A percentile compares a stretch with the other conserved stretches of the same genome.
Evolutionary conservation across 2,329 filamentous ascomycete genomes (phyloP).

Genomic region (Diaporthe sp.): DNA sequence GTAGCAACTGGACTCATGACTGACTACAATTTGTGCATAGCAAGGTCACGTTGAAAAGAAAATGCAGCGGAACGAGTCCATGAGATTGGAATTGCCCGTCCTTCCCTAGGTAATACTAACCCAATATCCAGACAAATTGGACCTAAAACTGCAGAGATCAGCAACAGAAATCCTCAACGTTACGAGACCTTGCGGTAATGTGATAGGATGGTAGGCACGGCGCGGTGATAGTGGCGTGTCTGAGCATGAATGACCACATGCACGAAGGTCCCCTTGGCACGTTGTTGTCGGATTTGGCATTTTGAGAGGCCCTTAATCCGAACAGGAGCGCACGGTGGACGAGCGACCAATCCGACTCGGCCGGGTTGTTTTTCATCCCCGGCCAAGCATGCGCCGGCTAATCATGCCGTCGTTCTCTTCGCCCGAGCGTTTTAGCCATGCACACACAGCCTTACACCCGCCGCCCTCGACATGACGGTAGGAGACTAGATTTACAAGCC

Average conservation of each 20-base stretch:
- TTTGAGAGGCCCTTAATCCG: neutral
- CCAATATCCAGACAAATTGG: neutral
- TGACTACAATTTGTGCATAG: neutral
- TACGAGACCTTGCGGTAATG: neutral
- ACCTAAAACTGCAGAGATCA: neutral
- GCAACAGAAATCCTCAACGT: neutral
- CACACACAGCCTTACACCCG: no score
- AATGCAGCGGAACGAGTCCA: neutral
- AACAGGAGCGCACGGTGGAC: neutral
- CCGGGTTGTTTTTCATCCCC: neutral
- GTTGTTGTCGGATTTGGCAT: neutral
- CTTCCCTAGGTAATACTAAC: fast-evolving
- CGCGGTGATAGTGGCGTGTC: neutral
- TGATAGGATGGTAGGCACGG: neutral
- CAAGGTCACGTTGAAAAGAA: neutral
- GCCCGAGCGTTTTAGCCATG: neutral
- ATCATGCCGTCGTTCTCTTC: neutral
- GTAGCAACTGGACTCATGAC: neutral
- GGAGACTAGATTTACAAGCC: neutral
- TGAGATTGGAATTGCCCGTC: neutral
- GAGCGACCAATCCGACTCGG: neutral
- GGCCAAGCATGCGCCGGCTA: neutral
- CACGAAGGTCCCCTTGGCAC: neutral
- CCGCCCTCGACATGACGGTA: neutral
- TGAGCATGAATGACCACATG: neutral